Evolutionary conservation across 331 rosid genomes (phyloP).

Genomic region (Dryas integrifolia): DNA sequence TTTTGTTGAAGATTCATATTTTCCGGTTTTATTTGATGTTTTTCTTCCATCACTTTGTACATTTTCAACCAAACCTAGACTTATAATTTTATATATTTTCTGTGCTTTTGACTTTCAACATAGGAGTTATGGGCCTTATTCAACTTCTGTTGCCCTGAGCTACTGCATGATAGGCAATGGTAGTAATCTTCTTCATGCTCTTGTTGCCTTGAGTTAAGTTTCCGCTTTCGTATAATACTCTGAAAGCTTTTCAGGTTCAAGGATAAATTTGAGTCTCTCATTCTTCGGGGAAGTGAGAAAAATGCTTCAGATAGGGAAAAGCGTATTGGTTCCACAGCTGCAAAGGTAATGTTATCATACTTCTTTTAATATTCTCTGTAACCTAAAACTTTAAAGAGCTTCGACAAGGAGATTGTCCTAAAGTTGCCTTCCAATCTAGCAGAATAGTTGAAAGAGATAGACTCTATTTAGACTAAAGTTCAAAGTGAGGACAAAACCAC

Average conservation of each 20-base stretch:
- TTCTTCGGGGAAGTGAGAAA: conserved; percentile 93
- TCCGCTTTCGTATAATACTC: conserved; percentile 28
- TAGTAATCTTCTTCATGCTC: conserved; percentile 30
- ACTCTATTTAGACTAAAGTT: too few relatives aligned
- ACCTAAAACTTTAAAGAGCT: background rate
- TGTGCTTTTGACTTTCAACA: conserved; percentile 15
- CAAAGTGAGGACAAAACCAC: too few relatives aligned
- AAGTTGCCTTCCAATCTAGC: too few relatives aligned
- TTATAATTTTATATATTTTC: conserved; percentile 6
- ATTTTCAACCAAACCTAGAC: conserved; percentile 7
- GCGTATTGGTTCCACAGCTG: conserved; percentile 68
- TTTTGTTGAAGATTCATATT: conserved; percentile 1
- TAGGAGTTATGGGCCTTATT: conserved; percentile 98
- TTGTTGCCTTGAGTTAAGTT: conserved; percentile 21
- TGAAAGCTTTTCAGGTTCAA: conserved; percentile 59
- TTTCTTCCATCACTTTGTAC: background rate
- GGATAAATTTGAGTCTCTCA: conserved; percentile 60
- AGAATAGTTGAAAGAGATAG: too few relatives aligned
- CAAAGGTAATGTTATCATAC: conserved; percentile 54
- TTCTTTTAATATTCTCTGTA: conserved; percentile 2
- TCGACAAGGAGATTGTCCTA: too few relatives aligned
- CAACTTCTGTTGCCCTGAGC: conserved; percentile 84
- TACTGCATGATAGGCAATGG: conserved; percentile 85
- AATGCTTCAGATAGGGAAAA: conserved; percentile 80
- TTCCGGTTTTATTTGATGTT: conserved; percentile 1